Conservation (phyloP, 352 stramenopile species). For the Globisporangium paddicum region DNA sequence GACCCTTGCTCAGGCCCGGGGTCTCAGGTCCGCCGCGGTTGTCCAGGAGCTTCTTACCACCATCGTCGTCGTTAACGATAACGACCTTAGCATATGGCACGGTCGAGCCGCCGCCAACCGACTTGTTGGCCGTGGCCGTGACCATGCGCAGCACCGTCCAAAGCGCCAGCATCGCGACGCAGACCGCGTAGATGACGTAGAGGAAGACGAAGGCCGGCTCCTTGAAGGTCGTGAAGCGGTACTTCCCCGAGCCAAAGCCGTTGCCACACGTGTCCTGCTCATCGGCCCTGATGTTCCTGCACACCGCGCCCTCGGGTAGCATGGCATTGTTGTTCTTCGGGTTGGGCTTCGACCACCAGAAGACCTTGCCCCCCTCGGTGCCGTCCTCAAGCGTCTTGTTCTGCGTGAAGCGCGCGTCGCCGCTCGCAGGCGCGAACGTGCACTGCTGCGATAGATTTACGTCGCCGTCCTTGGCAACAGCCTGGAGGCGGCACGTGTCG, state of each 20-base stretch:
- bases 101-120: slow-evolving; percentile 2
- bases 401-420: slow-evolving; percentile 36
- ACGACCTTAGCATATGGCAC: slow-evolving; percentile 4
- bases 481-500: slow-evolving; percentile 43
- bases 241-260: slow-evolving; percentile 16
- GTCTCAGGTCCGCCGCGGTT: slow-evolving; percentile 49
- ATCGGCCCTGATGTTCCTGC: slow-evolving; percentile 19
- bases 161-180: slow-evolving; percentile 26
- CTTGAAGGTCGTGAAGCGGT: slow-evolving; percentile 52
- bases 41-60: slow-evolving; percentile 53
- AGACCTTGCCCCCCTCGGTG: slow-evolving; percentile 39
- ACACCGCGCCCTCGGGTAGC: slow-evolving; percentile 51
- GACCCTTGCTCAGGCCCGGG: slow-evolving; percentile 26
- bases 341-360: slow-evolving; percentile 48
- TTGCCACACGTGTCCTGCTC: slow-evolving; percentile 25
- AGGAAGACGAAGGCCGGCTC: slow-evolving; percentile 41
- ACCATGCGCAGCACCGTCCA: slow-evolving; percentile 23
- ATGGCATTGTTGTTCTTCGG: slow-evolving; percentile 69
- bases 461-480: slow-evolving; percentile 20
- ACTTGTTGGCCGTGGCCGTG: slow-evolving; percentile 10
- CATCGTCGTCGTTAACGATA: slow-evolving; percentile 23
- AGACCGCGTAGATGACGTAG: slow-evolving; percentile 46
- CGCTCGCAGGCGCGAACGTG: slow-evolving; percentile 23
- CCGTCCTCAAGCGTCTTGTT: slow-evolving; percentile 52
- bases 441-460: slow-evolving; percentile 40